Percentiles rank a stretch among this genome's conserved stretches.
phyloP scores from a whole-genome alignment of 1,139 yeast genomes.

The Nakaseomyces bracarensis region DNA sequence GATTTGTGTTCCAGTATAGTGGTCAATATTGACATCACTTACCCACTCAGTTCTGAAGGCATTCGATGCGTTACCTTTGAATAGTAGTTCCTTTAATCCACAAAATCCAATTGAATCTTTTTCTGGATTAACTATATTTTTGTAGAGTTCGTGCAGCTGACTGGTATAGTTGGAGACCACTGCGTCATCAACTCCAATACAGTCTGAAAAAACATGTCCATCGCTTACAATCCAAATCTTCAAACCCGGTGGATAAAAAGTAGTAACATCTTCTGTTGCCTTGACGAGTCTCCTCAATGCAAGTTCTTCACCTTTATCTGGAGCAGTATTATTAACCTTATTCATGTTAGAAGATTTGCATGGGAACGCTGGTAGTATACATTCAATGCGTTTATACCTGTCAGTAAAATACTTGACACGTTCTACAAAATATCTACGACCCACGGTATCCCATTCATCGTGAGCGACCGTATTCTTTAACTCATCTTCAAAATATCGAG shows the following conservation, averaged over 20 bases:
- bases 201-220: slow-evolving; percentile 60
- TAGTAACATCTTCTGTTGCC: slow-evolving; percentile 30
- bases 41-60: slow-evolving; percentile 29
- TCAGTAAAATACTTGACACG: slow-evolving; percentile 43
- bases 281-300: slow-evolving; percentile 34
- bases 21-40: slow-evolving; percentile 26
- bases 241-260: slow-evolving; percentile 48
- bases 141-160: slow-evolving; percentile 39
- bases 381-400: slow-evolving; percentile 42
- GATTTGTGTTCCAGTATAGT: slow-evolving; percentile 34
- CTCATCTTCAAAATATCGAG: slow-evolving; percentile 37
- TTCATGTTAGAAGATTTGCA: slow-evolving; percentile 50
- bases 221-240: slow-evolving; percentile 52
- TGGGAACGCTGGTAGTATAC: slow-evolving; percentile 58
- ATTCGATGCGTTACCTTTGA: slow-evolving; percentile 24
- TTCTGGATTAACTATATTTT: slow-evolving; percentile 9
- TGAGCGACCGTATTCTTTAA: slow-evolving; percentile 41
- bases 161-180: slow-evolving; percentile 43
- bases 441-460: slow-evolving; percentile 45
- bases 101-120: slow-evolving; percentile 34
- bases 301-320: slow-evolving; percentile 43
- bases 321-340: slow-evolving; percentile 44
- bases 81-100: slow-evolving; percentile 36
- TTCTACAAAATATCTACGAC: slow-evolving; percentile 37
- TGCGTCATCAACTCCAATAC: slow-evolving; percentile 48